Evolutionary conservation across 257 asterid species (phyloP).

Genomic region (Nyctanthes arbortristis): DNA sequence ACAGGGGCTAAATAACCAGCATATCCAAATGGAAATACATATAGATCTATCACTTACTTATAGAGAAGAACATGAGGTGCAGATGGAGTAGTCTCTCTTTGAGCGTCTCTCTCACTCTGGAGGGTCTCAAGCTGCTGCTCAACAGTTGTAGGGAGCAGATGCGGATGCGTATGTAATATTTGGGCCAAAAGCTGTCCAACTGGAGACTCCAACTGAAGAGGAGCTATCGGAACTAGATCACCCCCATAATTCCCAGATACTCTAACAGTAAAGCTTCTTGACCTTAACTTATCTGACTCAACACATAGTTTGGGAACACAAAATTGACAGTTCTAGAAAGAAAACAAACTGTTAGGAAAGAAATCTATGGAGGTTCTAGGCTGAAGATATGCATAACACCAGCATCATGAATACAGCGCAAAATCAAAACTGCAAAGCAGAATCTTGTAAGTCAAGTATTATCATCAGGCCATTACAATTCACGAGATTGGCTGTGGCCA

Average conservation of each 20-base stretch:
- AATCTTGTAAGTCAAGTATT: neutral
- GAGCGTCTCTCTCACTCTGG: conserved; percentile 61
- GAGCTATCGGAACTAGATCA: conserved; percentile 64
- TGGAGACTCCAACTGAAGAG: conserved; percentile 80
- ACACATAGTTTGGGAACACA: conserved; percentile 48
- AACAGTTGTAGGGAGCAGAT: conserved; percentile 69
- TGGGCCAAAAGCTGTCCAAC: conserved; percentile 81
- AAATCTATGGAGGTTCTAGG: neutral
- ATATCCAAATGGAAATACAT: conserved; percentile 3
- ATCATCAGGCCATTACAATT: conserved; percentile 1
- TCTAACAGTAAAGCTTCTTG: conserved; percentile 52
- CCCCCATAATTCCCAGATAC: conserved; percentile 61
- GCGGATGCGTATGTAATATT: conserved; percentile 73
- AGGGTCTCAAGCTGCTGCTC: conserved; percentile 95
- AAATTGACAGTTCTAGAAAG: conserved; percentile 52
- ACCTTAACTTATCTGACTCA: conserved; percentile 48
- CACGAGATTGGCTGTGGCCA: conserved; percentile 9
- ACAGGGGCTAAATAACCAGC: no score
- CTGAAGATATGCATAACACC: neutral
- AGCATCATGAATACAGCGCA: neutral
- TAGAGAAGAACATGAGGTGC: conserved; percentile 71
- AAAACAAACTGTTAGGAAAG: conserved; percentile 22
- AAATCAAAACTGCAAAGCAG: neutral
- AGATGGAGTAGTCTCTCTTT: conserved; percentile 43
- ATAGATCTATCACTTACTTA: conserved; percentile 45